Base-by-base conservation (phyloP, 371 early-diverging fungal species). In the Circinella minor region DNA sequence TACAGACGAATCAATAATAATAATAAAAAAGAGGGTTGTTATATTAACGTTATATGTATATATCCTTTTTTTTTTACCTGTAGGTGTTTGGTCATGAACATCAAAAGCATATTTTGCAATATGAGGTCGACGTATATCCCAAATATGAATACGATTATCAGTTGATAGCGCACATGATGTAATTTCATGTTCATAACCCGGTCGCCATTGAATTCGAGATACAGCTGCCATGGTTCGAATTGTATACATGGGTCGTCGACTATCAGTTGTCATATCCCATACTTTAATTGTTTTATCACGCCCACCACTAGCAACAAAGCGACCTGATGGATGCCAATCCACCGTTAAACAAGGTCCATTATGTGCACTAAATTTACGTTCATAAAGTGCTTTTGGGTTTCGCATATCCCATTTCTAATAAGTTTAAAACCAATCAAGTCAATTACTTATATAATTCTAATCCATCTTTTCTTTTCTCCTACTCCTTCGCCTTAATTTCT, bases 221-320 rank as follows among this genome's bases (percentile, higher is more conserved):
- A 94, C 92, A 17, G 89, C 80, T 6, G 90, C 87, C 68, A 92
- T 92, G 1, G 93, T 94, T 39, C 89, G 89, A 10, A 96, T 91
- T 0, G 76, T 81, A 54, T 88, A 81, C 3, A 86, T 63, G 6
- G 94, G 90, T 46, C 90, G 78, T 46, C 92, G 71, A 57, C 76
- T 86, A 34, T 92, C 93, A 3, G 87, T 79, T n/a, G 86, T 88
- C 82, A 88, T 88, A 71, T 94, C 93, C 95, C 95, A 96, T 9
- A 94, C 86, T 81, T 96, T 94, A 71, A 96, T 94, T 10, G 88
- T 84, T 63, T 89, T 89, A 68, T 96, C 96, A 34, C 94, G 74
- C 2, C 96, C 95, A 9, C 95, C 95, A 64, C 89, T 93, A 0
- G 95, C 96, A 2, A 95, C 75, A 39, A 85, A 79, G 11, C 87